Evolutionary conservation across 2,329 filamentous ascomycete genomes (phyloP).

Genomic region (Paraphoma sp.): DNA sequence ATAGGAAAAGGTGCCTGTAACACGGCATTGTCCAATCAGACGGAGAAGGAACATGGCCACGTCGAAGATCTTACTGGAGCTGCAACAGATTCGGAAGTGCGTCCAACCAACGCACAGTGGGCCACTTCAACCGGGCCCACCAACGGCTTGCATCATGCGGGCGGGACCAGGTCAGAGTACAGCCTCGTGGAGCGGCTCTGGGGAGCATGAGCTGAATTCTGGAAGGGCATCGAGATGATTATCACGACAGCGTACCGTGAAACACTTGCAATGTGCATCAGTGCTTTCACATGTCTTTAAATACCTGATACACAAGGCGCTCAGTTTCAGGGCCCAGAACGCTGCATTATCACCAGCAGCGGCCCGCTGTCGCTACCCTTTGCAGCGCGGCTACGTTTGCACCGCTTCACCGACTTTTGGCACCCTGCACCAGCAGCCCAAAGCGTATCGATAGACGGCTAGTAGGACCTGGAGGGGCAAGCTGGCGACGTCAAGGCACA

Average conservation of each 20-base stretch:
- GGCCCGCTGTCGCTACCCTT: conserved; percentile 30
- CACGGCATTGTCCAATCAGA: conserved; percentile 25
- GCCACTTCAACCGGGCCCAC: conserved; percentile 23
- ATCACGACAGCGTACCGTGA: not conserved
- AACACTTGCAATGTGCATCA: not conserved
- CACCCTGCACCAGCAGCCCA: conserved; percentile 28
- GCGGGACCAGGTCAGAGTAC: conserved; percentile 13
- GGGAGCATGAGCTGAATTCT: not conserved
- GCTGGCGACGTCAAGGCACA: conserved; percentile 32
- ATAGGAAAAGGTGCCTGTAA: conserved; percentile 17
- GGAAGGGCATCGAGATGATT: not conserved
- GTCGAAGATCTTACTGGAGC: conserved; percentile 25
- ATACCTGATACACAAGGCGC: conserved; percentile 14
- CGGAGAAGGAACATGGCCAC: conserved; percentile 21
- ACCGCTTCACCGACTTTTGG: conserved; percentile 46
- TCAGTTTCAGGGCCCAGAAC: conserved; percentile 19
- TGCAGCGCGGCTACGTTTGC: conserved; percentile 37
- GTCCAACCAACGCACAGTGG: conserved; percentile 27
- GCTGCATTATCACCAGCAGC: conserved; percentile 31
- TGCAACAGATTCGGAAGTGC: conserved; percentile 14
- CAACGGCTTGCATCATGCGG: conserved; percentile 28
- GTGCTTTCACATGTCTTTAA: conserved; percentile 7
- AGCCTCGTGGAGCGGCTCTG: conserved; percentile 16
- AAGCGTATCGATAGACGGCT: conserved; percentile 38
- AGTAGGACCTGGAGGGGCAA: conserved; percentile 28